Evolutionary conservation across 1,284 basidiomycete species (phyloP).

Genomic region (Xerocomus minutiporus): DNA sequence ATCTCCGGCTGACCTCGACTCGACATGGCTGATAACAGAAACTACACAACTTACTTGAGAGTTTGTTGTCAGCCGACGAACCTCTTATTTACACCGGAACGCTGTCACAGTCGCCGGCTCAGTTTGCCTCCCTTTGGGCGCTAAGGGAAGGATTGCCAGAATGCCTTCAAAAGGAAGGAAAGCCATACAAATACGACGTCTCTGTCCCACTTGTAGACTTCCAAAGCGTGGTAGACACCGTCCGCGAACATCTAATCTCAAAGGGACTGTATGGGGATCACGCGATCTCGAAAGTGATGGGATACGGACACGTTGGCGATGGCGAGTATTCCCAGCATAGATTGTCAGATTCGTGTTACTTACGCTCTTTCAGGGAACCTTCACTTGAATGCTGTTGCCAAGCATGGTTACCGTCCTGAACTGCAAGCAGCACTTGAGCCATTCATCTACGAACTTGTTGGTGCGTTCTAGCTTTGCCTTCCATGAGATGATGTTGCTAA

Average conservation of each 20-base stretch:
- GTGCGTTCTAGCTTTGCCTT: constrained; percentile 40
- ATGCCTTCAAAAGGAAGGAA: constrained; percentile 90
- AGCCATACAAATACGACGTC: constrained; percentile 97
- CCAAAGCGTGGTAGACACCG: constrained; percentile 83
- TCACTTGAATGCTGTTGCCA: constrained; percentile 91
- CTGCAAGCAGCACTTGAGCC: constrained; percentile 89
- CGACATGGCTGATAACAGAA: constrained; percentile 54
- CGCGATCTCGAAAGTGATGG: constrained; percentile 79
- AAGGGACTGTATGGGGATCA: constrained; percentile 71
- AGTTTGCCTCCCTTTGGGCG: constrained; percentile 89
- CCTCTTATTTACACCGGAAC: constrained; percentile 88
- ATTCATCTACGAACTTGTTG: constrained; percentile 91
- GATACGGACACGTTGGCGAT: constrained; percentile 97
- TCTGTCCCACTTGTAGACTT: constrained; percentile 88
- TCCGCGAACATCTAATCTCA: constrained; percentile 69
- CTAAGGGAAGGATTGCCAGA: constrained; percentile 95
- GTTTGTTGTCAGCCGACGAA: constrained; percentile 69
- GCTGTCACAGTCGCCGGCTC: constrained; percentile 87
- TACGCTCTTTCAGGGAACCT: constrained; percentile 66
- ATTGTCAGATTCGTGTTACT: constrained; percentile 1
- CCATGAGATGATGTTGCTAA: constrained; percentile 1
- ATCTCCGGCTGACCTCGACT: constrained; percentile 11
- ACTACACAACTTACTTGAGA: constrained; percentile 79
- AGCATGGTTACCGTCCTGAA: constrained; percentile 72
- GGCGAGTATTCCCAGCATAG: constrained; percentile 46